Base-by-base conservation (phyloP, 1,139 yeast genomes). In the Hemisphaericaspora xylofermentans region DNA sequence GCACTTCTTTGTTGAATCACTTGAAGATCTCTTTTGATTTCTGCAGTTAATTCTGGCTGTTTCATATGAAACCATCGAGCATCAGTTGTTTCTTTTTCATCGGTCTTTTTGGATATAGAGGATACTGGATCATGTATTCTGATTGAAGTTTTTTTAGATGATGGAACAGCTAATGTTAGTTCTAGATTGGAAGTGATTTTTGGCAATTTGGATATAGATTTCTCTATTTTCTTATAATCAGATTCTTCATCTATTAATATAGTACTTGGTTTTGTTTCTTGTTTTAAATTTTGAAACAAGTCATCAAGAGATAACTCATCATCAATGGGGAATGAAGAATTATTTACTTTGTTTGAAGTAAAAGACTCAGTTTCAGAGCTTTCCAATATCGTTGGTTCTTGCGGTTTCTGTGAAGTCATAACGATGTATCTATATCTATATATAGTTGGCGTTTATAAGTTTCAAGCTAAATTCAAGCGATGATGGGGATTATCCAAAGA, bases 1-100 rank as follows among this genome's bases (percentile, higher is more conserved):
- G 93, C 96, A 47, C 85, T 83, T 64, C 98, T 81, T 69, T 91
- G 88, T 56, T 88, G 84, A 43, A 93, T 72, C 25, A 93, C 67
- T 57, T 81, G 72, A 53, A 94, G 62, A 61, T 93, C 98, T 45
- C 96, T 74, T 56, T 84, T 86, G 25, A 87, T 60, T 36, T 75
- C 76, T 2, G 84, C 80, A 0, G 95, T 87, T 49, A 89, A 64
- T 52, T 88, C 96, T 2, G 87, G 83, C 49, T 81, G 83, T 35
- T 88, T 87, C 78, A 93, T 76, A 45, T 82, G 74, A 59, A 89
- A 93, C 98, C 98, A 93, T 47, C 82, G 70, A 28, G 67, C 62
- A 1, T 84, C 85, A 3, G 86, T 56, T 35, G 68, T 71, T 15
- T 49, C 54, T 2, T 44, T 49, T 15, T 53, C 50, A 4, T 43